Conservation (phyloP, 1,139 yeast species). For the Meyerozyma smithsonii region DNA sequence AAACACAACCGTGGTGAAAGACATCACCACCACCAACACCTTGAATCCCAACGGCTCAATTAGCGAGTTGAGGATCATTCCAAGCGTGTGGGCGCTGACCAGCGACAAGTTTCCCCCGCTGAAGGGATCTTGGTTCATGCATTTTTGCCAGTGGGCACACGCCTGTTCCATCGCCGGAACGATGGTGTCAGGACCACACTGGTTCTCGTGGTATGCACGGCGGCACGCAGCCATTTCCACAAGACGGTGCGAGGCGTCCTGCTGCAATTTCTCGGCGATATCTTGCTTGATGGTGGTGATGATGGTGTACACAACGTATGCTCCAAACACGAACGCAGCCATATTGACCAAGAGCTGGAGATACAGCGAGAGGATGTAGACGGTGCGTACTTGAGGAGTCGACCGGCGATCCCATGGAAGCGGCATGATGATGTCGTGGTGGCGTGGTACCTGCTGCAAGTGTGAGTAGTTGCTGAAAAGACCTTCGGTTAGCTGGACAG, state of each 20-base stretch:
- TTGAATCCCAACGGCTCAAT: slow-evolving; percentile 61
- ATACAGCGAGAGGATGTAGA: slow-evolving; percentile 55
- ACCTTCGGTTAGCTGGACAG: no score
- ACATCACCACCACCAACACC: slow-evolving; percentile 41
- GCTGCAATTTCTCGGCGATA: slow-evolving; percentile 43
- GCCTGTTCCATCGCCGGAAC: slow-evolving; percentile 55
- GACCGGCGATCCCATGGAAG: slow-evolving; percentile 44
- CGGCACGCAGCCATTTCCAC: slow-evolving; percentile 47
- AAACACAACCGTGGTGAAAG: slow-evolving; percentile 25
- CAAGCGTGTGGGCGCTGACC: slow-evolving; percentile 60
- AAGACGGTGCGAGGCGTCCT: slow-evolving; percentile 31
- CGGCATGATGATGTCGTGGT: slow-evolving; percentile 26
- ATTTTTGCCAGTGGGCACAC: slow-evolving; percentile 58
- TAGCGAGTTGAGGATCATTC: slow-evolving; percentile 56
- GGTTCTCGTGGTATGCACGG: slow-evolving; percentile 47
- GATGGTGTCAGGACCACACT: slow-evolving; percentile 52
- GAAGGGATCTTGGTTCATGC: slow-evolving; percentile 55
- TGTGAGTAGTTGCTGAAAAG: no score
- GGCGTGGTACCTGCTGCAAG: no score
- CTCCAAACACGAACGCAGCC: slow-evolving; percentile 36
- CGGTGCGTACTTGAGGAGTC: slow-evolving; percentile 35
- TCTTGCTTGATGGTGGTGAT: slow-evolving; percentile 48
- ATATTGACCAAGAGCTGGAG: slow-evolving; percentile 50
- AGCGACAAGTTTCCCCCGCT: slow-evolving; percentile 40
- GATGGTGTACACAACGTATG: slow-evolving; percentile 39